Conservation (phyloP, 192 early-diverging fungal species). For the Coemansia sp. region DNA sequence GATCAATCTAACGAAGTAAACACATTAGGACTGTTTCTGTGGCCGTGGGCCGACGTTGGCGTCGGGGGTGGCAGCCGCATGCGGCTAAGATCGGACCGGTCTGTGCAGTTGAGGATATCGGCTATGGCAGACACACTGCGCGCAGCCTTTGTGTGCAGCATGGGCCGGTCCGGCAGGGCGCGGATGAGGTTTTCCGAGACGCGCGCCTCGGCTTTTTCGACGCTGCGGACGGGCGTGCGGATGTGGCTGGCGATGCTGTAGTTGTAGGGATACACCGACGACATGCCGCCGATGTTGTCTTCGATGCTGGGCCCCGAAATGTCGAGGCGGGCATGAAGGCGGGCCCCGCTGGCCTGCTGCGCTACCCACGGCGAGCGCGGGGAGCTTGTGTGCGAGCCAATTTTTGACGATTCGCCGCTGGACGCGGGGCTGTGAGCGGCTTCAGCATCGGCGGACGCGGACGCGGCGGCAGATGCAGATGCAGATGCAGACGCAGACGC, state of each 20-base stretch:
- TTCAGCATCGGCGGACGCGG: not conserved
- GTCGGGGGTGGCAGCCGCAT: slow-evolving; percentile 51
- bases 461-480: not conserved
- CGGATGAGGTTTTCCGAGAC: slow-evolving; percentile 13
- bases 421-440: slow-evolving; percentile 18
- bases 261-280: slow-evolving; percentile 48
- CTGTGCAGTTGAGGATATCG: slow-evolving; percentile 53
- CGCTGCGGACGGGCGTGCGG: slow-evolving; percentile 33
- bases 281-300: slow-evolving; percentile 43
- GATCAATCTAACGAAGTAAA: slow-evolving; percentile 17
- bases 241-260: slow-evolving; percentile 53
- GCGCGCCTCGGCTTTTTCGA: slow-evolving; percentile 9
- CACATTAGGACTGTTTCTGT: slow-evolving; percentile 27
- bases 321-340: slow-evolving; percentile 16
- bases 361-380: slow-evolving; percentile 30
- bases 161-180: slow-evolving; percentile 15
- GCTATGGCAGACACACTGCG: slow-evolving; percentile 53
- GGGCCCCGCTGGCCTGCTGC: slow-evolving; percentile 15
- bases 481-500: not conserved
- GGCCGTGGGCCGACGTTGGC: slow-evolving; percentile 32
- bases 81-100: slow-evolving; percentile 51
- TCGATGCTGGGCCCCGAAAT: slow-evolving; percentile 34
- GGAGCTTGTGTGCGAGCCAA: slow-evolving; percentile 21
- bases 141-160: slow-evolving; percentile 41
- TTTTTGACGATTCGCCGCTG: slow-evolving; percentile 18